Conservation (phyloP, 2,329 filamentous ascomycete genomes). For the Neonectria ditissima region DNA sequence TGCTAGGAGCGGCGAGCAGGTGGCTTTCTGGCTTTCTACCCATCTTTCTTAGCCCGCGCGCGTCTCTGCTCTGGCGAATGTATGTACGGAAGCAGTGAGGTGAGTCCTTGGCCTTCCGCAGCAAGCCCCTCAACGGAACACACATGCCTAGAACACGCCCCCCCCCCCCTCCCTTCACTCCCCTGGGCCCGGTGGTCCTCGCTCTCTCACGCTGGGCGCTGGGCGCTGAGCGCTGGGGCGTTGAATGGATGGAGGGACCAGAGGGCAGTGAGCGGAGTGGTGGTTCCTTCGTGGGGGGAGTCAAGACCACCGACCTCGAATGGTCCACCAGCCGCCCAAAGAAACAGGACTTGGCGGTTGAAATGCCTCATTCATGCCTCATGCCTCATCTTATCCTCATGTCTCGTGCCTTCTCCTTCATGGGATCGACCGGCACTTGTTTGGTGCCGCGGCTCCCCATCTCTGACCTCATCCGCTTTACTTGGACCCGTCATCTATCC, state of each 20-base stretch:
- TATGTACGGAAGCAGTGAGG: not conserved
- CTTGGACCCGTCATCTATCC: not conserved
- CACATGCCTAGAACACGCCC: slow-evolving; percentile 13
- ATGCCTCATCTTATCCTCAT: not conserved
- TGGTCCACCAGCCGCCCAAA: slow-evolving; percentile 19
- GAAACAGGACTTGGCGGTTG: slow-evolving; percentile 27
- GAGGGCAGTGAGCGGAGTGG: slow-evolving; percentile 15
- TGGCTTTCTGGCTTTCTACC: slow-evolving; percentile 35
- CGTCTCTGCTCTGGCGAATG: slow-evolving; percentile 22
- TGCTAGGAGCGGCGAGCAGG: slow-evolving; percentile 32
- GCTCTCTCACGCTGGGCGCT: not conserved
- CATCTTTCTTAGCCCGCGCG: slow-evolving; percentile 38
- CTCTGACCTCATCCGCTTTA: slow-evolving; percentile 38
- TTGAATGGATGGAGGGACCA: slow-evolving; percentile 5
- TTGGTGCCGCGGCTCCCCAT: slow-evolving; percentile 24
- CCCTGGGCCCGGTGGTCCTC: slow-evolving; percentile 19
- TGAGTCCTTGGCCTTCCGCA: slow-evolving; percentile 14
- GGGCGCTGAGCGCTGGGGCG: too few species aligned
- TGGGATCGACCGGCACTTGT: not conserved
- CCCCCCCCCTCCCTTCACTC: slow-evolving; percentile 3
- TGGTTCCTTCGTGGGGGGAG: slow-evolving; percentile 25
- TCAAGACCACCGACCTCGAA: slow-evolving; percentile 6
- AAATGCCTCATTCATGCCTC: slow-evolving; percentile 33
- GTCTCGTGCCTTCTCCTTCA: not conserved
- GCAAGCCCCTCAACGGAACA: slow-evolving; percentile 19